phyloP scores from a whole-genome alignment of 2,329 filamentous ascomycete genomes.

The Exophiala oligosperma region DNA sequence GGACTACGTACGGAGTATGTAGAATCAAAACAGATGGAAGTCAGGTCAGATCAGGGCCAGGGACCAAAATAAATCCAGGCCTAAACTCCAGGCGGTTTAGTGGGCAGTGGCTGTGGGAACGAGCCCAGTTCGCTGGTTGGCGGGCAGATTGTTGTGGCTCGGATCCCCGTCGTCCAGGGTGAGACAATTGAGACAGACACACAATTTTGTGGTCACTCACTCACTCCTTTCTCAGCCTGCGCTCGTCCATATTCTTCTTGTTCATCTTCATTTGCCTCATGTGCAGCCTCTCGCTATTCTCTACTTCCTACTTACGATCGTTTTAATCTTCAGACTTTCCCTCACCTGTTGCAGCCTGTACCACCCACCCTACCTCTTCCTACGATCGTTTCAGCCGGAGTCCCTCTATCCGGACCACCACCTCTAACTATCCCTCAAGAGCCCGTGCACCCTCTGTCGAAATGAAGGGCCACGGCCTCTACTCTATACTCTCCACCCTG shows the following conservation, averaged over 20 bases:
- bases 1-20: too few species aligned
- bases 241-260: background rate
- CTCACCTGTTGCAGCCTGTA: background rate
- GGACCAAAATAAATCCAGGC: slow-evolving; percentile 7
- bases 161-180: slow-evolving; percentile 21
- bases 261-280: slow-evolving; percentile 5
- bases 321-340: background rate
- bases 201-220: slow-evolving; percentile 1
- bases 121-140: background rate
- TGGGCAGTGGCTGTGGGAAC: background rate
- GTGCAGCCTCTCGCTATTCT: slow-evolving; percentile 16
- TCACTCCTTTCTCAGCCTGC: background rate
- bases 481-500: slow-evolving; percentile 20
- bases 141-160: background rate
- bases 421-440: background rate
- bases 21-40: background rate
- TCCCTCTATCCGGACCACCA: background rate
- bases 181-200: slow-evolving; percentile 9
- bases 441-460: slow-evolving; percentile 3
- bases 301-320: background rate
- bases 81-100: slow-evolving; percentile 7
- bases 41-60: background rate
- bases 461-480: slow-evolving; percentile 26
- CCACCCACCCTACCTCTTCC: background rate
- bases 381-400: background rate